phyloP scores from a whole-genome alignment of 495 filamentous ascomycete species.

The Pseudomonodictys pantanalensis region DNA sequence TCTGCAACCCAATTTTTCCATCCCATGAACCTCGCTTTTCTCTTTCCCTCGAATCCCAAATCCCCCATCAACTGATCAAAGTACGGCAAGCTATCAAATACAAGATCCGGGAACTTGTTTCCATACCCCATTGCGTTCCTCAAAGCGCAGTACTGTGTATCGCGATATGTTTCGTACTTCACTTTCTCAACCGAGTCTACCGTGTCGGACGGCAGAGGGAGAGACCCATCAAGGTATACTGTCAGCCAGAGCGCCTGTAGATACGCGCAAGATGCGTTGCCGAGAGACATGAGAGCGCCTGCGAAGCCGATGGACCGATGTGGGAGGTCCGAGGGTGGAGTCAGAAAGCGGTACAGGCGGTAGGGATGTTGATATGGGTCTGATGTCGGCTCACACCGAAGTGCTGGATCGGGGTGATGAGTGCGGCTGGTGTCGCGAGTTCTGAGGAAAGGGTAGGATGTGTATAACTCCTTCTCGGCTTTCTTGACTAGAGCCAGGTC shows the following conservation, averaged over 20 bases:
- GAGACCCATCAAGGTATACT: constrained; percentile 49
- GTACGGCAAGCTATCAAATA: constrained; percentile 33
- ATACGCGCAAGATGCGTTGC: constrained; percentile 61
- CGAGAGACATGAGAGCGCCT: constrained; percentile 63
- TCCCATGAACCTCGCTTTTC: constrained; percentile 20
- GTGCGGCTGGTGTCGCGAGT: constrained; percentile 18
- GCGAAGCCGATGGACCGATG: constrained; percentile 64
- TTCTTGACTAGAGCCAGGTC: constrained; percentile 6
- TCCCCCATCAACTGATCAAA: constrained; percentile 30
- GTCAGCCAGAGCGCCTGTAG: constrained; percentile 70
- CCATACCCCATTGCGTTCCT: constrained; percentile 27
- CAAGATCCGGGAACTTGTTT: constrained; percentile 31
- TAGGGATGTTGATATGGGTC: constrained; percentile 18
- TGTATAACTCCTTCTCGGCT: constrained; percentile 7
- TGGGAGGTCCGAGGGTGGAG: constrained; percentile 57
- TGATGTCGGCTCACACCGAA: not conserved
- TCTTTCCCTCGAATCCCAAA: constrained; percentile 25
- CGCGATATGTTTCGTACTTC: constrained; percentile 21
- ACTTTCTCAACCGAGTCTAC: constrained; percentile 3
- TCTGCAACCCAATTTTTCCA: constrained; percentile 7
- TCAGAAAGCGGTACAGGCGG: constrained; percentile 65
- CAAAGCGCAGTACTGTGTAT: constrained; percentile 27
- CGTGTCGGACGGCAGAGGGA: constrained; percentile 7
- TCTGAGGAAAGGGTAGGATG: constrained; percentile 18
- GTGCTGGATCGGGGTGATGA: constrained; percentile 22